phyloP scores from a whole-genome alignment of 2,329 filamentous ascomycete species.

The Fusarium chuoi region DNA sequence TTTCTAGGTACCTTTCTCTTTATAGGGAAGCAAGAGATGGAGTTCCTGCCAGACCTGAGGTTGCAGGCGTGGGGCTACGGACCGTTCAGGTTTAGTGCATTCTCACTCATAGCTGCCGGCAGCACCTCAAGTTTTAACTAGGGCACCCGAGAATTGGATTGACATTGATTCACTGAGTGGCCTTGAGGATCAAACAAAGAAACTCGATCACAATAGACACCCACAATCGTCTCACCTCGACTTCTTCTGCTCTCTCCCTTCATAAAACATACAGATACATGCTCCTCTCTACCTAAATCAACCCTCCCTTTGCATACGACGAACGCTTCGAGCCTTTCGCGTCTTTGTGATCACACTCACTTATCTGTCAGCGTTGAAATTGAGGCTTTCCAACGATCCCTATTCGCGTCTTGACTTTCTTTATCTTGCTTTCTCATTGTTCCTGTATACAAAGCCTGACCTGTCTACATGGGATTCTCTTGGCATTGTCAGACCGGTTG shows the following conservation, averaged over 20 bases:
- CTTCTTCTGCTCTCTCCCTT: not conserved
- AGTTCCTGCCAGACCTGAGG: not conserved
- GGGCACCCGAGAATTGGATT: not conserved
- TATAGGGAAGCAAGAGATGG: not conserved
- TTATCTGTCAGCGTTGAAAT: not conserved
- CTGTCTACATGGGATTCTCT: not conserved
- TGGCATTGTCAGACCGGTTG: not conserved
- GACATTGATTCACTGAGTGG: not conserved
- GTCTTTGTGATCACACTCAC: not conserved
- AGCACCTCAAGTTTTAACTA: not conserved
- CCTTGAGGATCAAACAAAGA: conserved; percentile 10
- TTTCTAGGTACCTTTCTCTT: not conserved
- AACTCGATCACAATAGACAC: not conserved
- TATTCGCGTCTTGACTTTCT: not conserved
- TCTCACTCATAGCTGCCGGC: not conserved
- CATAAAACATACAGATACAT: not conserved
- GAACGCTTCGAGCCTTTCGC: not conserved
- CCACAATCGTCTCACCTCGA: not conserved
- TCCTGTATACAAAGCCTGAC: not conserved
- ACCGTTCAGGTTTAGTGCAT: not conserved
- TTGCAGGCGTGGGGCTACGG: not conserved
- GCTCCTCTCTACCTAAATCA: not conserved
- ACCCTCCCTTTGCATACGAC: not conserved
- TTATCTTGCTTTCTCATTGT: not conserved
- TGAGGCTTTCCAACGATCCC: not conserved